Base-by-base conservation (phyloP, 2,329 filamentous ascomycete genomes). In the Grosmannia clavigera region DNA sequence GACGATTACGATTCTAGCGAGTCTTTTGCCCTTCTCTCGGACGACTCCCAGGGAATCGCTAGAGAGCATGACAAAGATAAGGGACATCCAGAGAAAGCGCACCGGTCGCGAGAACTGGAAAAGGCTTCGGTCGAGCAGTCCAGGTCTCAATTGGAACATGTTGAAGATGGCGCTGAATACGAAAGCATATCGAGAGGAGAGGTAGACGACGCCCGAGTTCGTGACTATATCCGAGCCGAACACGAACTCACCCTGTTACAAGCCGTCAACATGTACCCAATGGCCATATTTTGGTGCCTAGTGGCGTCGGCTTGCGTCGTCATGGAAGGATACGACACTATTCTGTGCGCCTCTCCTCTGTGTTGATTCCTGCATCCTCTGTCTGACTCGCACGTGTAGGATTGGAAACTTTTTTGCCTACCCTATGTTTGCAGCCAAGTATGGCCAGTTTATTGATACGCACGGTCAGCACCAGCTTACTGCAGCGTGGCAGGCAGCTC, bases 401-500 rank as follows among this genome's bases (percentile, higher is more conserved):
- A 65, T 67, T 48, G 65, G 64, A 29, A 65, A 64, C 53, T 66
- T 66, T 48, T 65, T 63, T 22, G 65, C 62, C 1, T 66, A 64
- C 52, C 66, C 66, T 7, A 55, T 64, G 5, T 68, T 66, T 40
- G 61, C 62, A 3, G 59, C 59, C 40, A 66, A 68, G 51, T 71
- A 68, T 55, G 71, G 70, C 7, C 64, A 66, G 43, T 70, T 66
- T 56, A 65, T 68, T 54, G 68, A 67, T 25, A 62, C 60, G 9
- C 54, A 65, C 29, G 67, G 67, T 22, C 64, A 64, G 9, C 72
- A 71, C 57, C 68, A 80, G 62, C 68, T 82, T 31, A 70, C 74
- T 0, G 74, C 76, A 0, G 64, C 73, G 0, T 82, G 80, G 80
- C 78, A 81, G 65, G 73, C 77, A 3, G 77, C 73, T 0, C 67